phyloP scores from a whole-genome alignment of 306 rosid species.

The Quercus variabilis region DNA sequence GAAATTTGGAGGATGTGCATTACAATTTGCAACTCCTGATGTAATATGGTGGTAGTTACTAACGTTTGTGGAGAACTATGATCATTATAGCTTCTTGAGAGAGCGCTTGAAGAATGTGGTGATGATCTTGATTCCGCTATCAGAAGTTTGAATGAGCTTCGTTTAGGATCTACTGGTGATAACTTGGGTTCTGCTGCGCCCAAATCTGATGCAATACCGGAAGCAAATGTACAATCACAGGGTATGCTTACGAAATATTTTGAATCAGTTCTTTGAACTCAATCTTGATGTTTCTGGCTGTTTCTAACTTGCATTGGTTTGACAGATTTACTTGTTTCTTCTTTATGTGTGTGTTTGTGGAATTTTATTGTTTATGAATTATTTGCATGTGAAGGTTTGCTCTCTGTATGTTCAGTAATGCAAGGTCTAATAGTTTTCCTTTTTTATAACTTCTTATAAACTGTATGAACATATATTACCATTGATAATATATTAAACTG shows the following conservation, averaged over 20 bases:
- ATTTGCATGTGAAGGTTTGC: neutral
- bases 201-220: conserved; percentile 23
- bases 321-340: neutral
- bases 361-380: neutral
- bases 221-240: conserved; percentile 35
- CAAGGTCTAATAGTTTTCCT: neutral
- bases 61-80: neutral
- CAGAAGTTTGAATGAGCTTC: conserved; percentile 62
- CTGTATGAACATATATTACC: neutral
- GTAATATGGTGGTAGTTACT: neutral
- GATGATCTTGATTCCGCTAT: conserved; percentile 79
- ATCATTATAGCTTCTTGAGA: conserved; percentile 54
- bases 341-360: neutral
- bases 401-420: neutral
- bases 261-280: neutral
- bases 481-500: neutral
- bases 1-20: neutral
- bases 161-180: conserved; percentile 32
- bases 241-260: conserved; percentile 15
- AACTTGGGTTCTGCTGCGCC: conserved; percentile 30
- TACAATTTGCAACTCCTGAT: neutral
- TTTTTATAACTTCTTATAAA: neutral
- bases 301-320: neutral
- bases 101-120: conserved; percentile 70
- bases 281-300: neutral